Conservation (phyloP, 306 rosid species). For the Cucumis sativus region Cucumber_9930_V3 NC_026655.2:18855001-18855500, state of each 20-base stretch:
- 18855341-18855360: neutral
- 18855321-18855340: neutral
- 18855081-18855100: neutral
- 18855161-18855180: conserved; percentile 31
- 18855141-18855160: conserved; percentile 22
- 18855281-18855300: conserved; percentile 14
- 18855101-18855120: neutral
- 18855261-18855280: conserved; percentile 11
- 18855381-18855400: neutral
- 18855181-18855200: conserved; percentile 12
- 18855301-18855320: conserved; percentile 14
- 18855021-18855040: conserved; percentile 25
- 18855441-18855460: conserved; percentile 9
- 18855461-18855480: conserved; percentile 23
- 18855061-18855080: conserved; percentile 12
- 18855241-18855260: conserved; percentile 18
- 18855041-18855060: conserved; percentile 19
- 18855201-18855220: conserved; percentile 22
- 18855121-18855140: neutral
- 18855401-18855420: conserved; percentile 14
- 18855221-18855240: conserved; percentile 28
- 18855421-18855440: conserved; percentile 33
- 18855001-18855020: conserved; percentile 26
- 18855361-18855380: neutral
- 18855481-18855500: conserved; percentile 21